Base-by-base conservation (phyloP, 2,329 filamentous ascomycete genomes). In the Scortechinia acanthostroma region DNA sequence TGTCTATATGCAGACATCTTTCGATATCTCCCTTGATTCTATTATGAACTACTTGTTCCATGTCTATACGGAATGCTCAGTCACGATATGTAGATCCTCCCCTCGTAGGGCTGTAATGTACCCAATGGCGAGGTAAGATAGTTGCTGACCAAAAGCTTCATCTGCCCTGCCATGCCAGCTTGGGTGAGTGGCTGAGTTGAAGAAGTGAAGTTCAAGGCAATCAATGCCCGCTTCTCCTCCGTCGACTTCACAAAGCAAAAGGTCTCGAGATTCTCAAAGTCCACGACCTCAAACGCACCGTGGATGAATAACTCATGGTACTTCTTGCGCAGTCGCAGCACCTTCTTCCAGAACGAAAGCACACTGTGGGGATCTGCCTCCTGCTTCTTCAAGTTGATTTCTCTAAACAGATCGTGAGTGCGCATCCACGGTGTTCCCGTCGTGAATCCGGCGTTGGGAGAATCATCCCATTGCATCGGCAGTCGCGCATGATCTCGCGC, bases 401-500 rank as follows among this genome's bases (percentile, higher is more conserved):
- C 54, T 2, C 52, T 52, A 52, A 76, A 81, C 22, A 73, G 66
- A 17, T 83, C 76, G 51, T 86, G 80, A 1, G 81, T 73, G 2
- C 76, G 68, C 77, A 87, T 87, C 83, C 83, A 88, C 1, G 55
- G 56, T 0, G 46, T 50, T 0, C 47, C 50, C 14, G 54, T 52
- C 0, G 77, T 74, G 58, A 88, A 88, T 0, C 84, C 83, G 0
- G 77, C 77, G 48, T 84, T 71, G 0, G 70, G 60, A 0, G 66
- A 63, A 1, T 60, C 66, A 44, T 74, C 70, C 84, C 84, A 88
- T 44, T 83, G 80, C 56, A 88, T 77, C 0, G 83, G 83, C 2
- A 81, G 72, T 1, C 83, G 66, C 2, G 80, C 68, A 53, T 87
- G 76, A 50, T n/a, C n/a, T n/a, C n/a, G n/a, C n/a, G n/a, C n/a